phyloP scores from a whole-genome alignment of 2,329 filamentous ascomycete genomes.

The Epichloe gansuensis region DNA sequence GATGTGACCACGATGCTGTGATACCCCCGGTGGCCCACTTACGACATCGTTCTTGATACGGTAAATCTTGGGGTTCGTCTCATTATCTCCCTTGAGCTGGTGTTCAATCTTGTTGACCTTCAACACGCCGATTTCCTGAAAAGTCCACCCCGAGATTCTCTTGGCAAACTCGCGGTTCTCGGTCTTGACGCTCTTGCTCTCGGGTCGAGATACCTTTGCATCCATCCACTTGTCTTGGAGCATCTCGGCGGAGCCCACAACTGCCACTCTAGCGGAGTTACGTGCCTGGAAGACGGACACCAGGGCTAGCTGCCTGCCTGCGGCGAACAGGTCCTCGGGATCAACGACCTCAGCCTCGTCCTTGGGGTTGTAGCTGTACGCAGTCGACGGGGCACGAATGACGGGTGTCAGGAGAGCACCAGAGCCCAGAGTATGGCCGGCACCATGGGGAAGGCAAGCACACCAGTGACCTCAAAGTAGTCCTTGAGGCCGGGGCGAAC shows the following conservation, averaged over 20 bases:
- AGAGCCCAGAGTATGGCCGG: slow-evolving; percentile 72
- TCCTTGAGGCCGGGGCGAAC: slow-evolving; percentile 59
- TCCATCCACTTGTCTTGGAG: slow-evolving; percentile 84
- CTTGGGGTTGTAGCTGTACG: slow-evolving; percentile 91
- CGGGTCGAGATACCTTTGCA: slow-evolving; percentile 56
- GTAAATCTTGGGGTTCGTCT: slow-evolving; percentile 78
- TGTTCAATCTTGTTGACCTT: slow-evolving; percentile 77
- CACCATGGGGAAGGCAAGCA: slow-evolving; percentile 74
- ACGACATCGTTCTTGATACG: slow-evolving; percentile 95
- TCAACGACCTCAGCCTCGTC: slow-evolving; percentile 57
- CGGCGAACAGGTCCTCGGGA: slow-evolving; percentile 70
- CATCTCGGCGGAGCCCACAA: slow-evolving; percentile 78
- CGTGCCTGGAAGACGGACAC: slow-evolving; percentile 82
- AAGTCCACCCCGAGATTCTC: slow-evolving; percentile 84
- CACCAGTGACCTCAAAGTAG: slow-evolving; percentile 51
- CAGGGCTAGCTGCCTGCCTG: slow-evolving; percentile 70
- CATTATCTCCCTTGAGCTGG: slow-evolving; percentile 43
- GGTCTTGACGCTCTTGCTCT: slow-evolving; percentile 44
- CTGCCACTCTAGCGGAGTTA: slow-evolving; percentile 81
- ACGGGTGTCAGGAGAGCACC: slow-evolving; percentile 70
- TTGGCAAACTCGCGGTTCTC: slow-evolving; percentile 78
- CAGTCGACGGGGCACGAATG: slow-evolving; percentile 68
- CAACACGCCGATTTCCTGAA: slow-evolving; percentile 85
- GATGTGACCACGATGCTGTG: background rate
- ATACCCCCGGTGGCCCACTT: slow-evolving; percentile 30